A percentile compares a stretch with the other conserved stretches of the same genome.
phyloP scores from a whole-genome alignment of 208 protist genomes.

The Leishmania major region DNA sequence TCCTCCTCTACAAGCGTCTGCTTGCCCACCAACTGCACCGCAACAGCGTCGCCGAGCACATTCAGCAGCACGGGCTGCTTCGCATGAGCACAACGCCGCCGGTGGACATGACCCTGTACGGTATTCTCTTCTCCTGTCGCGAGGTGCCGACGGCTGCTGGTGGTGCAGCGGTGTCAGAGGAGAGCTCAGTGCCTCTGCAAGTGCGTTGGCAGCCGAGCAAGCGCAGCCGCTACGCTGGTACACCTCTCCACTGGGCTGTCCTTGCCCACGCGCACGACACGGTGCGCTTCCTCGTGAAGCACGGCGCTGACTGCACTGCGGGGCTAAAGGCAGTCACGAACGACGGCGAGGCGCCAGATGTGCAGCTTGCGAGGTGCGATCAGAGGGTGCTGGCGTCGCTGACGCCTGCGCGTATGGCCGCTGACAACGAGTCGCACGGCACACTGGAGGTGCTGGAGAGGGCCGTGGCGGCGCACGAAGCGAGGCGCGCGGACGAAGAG shows the following conservation, averaged over 20 bases:
- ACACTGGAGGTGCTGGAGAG: conserved; percentile 43
- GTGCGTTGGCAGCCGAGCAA: conserved; percentile 67
- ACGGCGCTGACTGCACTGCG: conserved; percentile 44
- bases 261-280: conserved; percentile 58
- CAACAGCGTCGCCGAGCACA: conserved; percentile 20
- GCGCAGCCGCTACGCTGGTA: conserved; percentile 49
- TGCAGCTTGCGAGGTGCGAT: background rate
- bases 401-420: conserved; percentile 43
- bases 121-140: conserved; percentile 39
- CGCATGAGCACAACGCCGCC: conserved; percentile 36
- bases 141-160: background rate
- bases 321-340: conserved; percentile 7
- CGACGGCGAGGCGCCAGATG: conserved; percentile 2
- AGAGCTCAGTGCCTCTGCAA: conserved; percentile 13
- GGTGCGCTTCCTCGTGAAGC: conserved; percentile 58
- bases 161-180: background rate
- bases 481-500: conserved; percentile 5
- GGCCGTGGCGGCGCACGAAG: conserved; percentile 26
- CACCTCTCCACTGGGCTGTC: conserved; percentile 83
- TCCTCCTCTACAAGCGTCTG: conserved; percentile 33
- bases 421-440: conserved; percentile 47
- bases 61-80: conserved; percentile 41
- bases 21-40: conserved; percentile 39
- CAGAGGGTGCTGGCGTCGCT: conserved; percentile 18
- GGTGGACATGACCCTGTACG: conserved; percentile 35